phyloP scores from a whole-genome alignment of 106 monocot species.

The Hemerocallis citrina region DNA sequence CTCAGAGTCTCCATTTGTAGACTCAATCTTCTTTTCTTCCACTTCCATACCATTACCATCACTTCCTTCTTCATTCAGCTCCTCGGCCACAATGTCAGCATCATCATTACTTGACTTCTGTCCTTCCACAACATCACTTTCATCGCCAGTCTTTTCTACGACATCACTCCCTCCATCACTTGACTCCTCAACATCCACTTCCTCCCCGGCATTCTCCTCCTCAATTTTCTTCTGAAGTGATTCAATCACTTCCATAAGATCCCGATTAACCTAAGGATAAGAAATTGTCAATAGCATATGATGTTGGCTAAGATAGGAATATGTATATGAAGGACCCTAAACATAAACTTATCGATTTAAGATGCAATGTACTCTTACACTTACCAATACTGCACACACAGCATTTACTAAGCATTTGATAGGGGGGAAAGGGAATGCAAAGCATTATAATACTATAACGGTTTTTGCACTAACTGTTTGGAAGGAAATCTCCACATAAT shows the following conservation, averaged over 20 bases:
- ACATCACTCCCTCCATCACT: conserved; percentile 7
- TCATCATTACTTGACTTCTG: not conserved
- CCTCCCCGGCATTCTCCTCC: conserved; percentile 34
- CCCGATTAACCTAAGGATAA: conserved; percentile 92
- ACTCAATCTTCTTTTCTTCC: conserved; percentile 12
- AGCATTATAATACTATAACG: too few relatives aligned
- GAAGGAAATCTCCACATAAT: too few relatives aligned
- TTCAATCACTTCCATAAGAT: conserved; percentile 77
- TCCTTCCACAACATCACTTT: not conserved
- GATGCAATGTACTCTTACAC: too few relatives aligned
- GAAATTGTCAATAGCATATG: too few relatives aligned
- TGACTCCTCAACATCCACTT: conserved; percentile 10
- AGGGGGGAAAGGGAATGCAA: too few relatives aligned
- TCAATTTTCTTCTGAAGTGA: conserved; percentile 37
- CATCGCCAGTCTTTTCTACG: too few relatives aligned
- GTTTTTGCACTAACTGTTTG: too few relatives aligned
- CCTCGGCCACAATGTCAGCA: not conserved
- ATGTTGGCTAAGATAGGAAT: too few relatives aligned
- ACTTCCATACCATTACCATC: not conserved
- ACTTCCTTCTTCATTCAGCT: not conserved
- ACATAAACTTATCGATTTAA: too few relatives aligned
- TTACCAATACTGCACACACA: too few relatives aligned
- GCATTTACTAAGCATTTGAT: too few relatives aligned
- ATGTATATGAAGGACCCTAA: too few relatives aligned
- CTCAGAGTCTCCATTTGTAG: conserved; percentile 13